Evolutionary conservation across 768 basidiomycete species (phyloP), one percentile per base, ranked within the genome.

Genomic region (Pisolithus tinctorius): DNA sequence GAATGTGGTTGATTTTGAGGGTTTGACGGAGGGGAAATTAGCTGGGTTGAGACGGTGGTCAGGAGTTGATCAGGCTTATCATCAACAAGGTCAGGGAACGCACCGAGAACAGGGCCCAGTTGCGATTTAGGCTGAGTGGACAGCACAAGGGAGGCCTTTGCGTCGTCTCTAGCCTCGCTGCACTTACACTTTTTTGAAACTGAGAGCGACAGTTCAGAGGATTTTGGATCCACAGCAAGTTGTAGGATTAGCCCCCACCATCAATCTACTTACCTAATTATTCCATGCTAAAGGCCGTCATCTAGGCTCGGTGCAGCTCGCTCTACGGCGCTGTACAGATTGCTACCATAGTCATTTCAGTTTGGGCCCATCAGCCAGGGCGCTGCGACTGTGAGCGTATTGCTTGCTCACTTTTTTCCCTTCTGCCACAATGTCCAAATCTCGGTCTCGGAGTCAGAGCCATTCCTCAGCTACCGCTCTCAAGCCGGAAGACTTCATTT

Each of bases 21-120:
- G 75, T 43, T 78, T 69, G 26, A 88, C 60, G 5, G 80, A 79
- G 39, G 88, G 88, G 65, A 86, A 90, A 57, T 73, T 77, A 27
- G 72, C 83, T 85, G 56, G 31, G 36, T 51, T 26, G 60, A 50
- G 55, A 54, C 56, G 47, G 58, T 50, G 53, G 57, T 40, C 45
- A 45, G 25, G 8, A 56, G 34, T 34, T 34, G 27, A 30, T 34
- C 58, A 48, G 47, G 17, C 39, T 51, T 54, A 57, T 63, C 62
- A 67, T 60, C 58, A 55, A 51, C 49, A 55, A 50, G 11, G 29
- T 50, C 38, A 44, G 38, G 20, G 46, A 31, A 66, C 73, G 61
- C 59, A 80, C 80, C 80, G 47, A 82, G 70, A 31, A 79, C 71
- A 48, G 80, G 80, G 17, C 79, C 81, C 30, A 71, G 61, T 60